phyloP scores from a whole-genome alignment of 2,329 filamentous ascomycete species.

The Diaporthe sp. region DNA sequence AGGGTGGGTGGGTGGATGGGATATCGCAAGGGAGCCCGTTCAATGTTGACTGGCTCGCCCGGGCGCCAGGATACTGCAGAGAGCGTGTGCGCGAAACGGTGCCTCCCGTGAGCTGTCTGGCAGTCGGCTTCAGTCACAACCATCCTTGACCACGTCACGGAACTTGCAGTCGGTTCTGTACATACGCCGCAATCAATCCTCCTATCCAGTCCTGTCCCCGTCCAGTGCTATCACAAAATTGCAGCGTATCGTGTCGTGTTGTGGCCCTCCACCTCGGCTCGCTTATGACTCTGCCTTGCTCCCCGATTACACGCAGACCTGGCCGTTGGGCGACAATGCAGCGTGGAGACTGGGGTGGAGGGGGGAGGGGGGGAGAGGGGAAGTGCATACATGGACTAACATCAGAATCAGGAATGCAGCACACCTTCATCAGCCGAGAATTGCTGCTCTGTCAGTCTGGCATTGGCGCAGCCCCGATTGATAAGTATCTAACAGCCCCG shows the following conservation, averaged over 20 bases:
- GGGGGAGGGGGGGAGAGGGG: constrained; percentile 15
- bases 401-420: constrained; percentile 33
- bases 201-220: constrained; percentile 14
- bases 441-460: constrained; percentile 15
- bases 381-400: constrained; percentile 21
- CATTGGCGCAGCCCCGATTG: constrained; percentile 27
- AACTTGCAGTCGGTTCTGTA: constrained; percentile 16
- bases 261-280: constrained; percentile 29
- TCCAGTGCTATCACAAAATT: constrained; percentile 9
- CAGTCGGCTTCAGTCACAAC: constrained; percentile 9
- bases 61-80: constrained; percentile 11
- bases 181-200: neutral
- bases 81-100: constrained; percentile 25
- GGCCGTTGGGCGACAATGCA: constrained; percentile 32
- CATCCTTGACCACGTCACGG: neutral
- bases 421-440: constrained; percentile 28
- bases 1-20: constrained; percentile 25
- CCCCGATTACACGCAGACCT: constrained; percentile 28
- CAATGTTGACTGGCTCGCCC: constrained; percentile 26
- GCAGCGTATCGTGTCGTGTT: constrained; percentile 24
- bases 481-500: constrained; percentile 21
- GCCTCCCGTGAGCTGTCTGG: constrained; percentile 8
- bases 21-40: constrained; percentile 38
- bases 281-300: constrained; percentile 24
- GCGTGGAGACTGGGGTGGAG: constrained; percentile 8